Evolutionary conservation across 2,329 filamentous ascomycete genomes (phyloP).

Genomic region (Exophiala viscosa): DNA sequence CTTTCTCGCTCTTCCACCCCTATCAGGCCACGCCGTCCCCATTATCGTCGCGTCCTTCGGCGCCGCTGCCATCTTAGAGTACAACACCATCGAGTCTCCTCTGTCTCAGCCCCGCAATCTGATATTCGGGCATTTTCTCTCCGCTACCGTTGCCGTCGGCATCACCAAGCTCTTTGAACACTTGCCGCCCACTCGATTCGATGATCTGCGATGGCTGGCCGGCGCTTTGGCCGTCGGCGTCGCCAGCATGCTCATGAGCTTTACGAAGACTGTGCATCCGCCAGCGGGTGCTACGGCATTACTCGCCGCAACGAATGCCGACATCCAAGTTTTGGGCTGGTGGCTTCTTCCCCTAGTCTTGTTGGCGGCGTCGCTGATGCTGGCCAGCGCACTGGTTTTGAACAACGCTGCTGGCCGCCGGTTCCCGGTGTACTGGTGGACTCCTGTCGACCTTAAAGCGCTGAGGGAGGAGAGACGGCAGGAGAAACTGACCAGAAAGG

Average conservation of each 20-base stretch:
- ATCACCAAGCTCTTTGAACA: conserved; percentile 64
- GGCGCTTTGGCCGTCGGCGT: conserved; percentile 63
- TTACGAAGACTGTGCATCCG: conserved; percentile 70
- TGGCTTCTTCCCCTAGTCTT: conserved; percentile 61
- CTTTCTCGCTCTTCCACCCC: conserved; percentile 52
- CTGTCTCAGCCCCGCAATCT: conserved; percentile 70
- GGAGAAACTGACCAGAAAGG: background rate
- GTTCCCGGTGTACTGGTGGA: conserved; percentile 65
- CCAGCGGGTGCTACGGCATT: conserved; percentile 72
- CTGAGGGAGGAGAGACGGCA: conserved; percentile 12
- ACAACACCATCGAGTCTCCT: conserved; percentile 67
- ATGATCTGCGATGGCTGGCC: conserved; percentile 59
- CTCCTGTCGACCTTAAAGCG: conserved; percentile 24
- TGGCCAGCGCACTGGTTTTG: conserved; percentile 58
- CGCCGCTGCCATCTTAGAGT: conserved; percentile 71
- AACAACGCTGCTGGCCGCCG: conserved; percentile 64
- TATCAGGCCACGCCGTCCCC: conserved; percentile 53
- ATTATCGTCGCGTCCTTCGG: conserved; percentile 69
- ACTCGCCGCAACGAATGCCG: conserved; percentile 59
- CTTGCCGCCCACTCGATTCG: conserved; percentile 36
- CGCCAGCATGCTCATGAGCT: conserved; percentile 61
- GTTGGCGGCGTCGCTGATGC: conserved; percentile 59
- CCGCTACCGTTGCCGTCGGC: conserved; percentile 57
- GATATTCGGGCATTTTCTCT: conserved; percentile 63
- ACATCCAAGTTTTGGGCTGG: conserved; percentile 62